Evolutionary conservation across 495 filamentous ascomycete species (phyloP).

Genomic region (Talaromyces trachyspermus): DNA sequence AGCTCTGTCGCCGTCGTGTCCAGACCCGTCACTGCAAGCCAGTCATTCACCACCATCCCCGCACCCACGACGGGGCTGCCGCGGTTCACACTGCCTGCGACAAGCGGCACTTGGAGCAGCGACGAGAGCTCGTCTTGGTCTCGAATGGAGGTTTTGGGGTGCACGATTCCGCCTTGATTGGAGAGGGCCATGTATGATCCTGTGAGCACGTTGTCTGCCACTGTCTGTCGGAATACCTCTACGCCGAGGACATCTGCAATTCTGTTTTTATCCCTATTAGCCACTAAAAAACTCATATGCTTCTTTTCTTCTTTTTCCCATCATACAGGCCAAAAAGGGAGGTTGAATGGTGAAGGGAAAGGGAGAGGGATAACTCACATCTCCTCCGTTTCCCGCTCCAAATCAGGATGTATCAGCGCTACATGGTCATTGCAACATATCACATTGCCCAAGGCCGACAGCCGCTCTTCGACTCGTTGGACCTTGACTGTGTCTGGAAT

Average conservation of each 20-base stretch:
- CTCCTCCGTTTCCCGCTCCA: conserved; percentile 93
- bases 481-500: conserved; percentile 88
- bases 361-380: conserved; percentile 38
- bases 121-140: conserved; percentile 96
- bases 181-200: conserved; percentile 93
- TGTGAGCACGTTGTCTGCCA: conserved; percentile 92
- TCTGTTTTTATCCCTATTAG: conserved; percentile 24
- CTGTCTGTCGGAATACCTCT: conserved; percentile 96
- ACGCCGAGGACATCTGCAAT: conserved; percentile 95
- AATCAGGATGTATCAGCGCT: conserved; percentile 90
- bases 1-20: conserved; percentile 97
- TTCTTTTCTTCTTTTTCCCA: background rate
- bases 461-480: conserved; percentile 89
- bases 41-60: conserved; percentile 98
- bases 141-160: conserved; percentile 91
- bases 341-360: background rate
- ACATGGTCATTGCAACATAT: conserved; percentile 96
- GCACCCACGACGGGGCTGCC: conserved; percentile 91
- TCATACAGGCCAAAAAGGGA: too few species aligned
- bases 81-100: conserved; percentile 88
- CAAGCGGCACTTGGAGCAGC: conserved; percentile 89
- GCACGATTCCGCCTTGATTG: conserved; percentile 94
- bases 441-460: conserved; percentile 94
- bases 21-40: conserved; percentile 93
- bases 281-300: background rate